Conservation (phyloP, 2,329 filamentous ascomycete species). For the Elsinoe australis region DNA sequence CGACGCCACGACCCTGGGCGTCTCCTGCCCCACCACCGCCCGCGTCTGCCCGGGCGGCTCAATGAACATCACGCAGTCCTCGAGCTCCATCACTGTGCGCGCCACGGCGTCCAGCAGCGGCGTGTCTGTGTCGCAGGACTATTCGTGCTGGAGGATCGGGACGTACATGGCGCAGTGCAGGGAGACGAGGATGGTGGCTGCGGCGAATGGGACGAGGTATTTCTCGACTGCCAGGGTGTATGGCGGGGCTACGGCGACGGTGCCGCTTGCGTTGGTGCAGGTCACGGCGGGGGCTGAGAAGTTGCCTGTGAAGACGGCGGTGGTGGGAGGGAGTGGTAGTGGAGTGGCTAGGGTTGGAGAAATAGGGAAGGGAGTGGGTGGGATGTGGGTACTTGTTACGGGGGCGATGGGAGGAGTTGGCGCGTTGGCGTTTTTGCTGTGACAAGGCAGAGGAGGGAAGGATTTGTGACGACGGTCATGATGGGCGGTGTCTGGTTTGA, state of each 20-base stretch:
- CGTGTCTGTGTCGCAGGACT: not conserved
- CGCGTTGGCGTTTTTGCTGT: not conserved
- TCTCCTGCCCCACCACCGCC: slow-evolving; percentile 3
- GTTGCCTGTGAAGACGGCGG: not conserved
- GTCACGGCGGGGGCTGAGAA: slow-evolving; percentile 6
- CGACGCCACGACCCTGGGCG: not conserved
- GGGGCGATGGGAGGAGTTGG: not conserved
- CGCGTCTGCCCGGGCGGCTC: slow-evolving; percentile 1
- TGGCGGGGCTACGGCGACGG: not conserved
- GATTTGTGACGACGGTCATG: not conserved
- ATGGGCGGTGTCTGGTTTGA: not conserved
- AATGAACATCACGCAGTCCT: slow-evolving; percentile 7
- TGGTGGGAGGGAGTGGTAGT: not conserved
- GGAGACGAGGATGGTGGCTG: slow-evolving; percentile 1
- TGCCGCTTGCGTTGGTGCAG: not conserved
- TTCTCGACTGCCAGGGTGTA: not conserved
- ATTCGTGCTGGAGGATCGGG: not conserved
- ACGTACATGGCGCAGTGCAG: not conserved
- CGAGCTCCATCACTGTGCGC: slow-evolving; percentile 1
- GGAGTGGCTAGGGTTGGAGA: not conserved
- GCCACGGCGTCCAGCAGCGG: slow-evolving; percentile 5
- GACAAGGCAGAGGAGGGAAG: no score
- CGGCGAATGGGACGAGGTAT: not conserved
- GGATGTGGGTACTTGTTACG: not conserved
- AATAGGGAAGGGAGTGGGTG: slow-evolving; percentile 1